These are phyloP conservation scores for Bremia lactucae DNA, from an alignment of 352 stramenopile genomes.

Conservation along the genomic window DNA sequence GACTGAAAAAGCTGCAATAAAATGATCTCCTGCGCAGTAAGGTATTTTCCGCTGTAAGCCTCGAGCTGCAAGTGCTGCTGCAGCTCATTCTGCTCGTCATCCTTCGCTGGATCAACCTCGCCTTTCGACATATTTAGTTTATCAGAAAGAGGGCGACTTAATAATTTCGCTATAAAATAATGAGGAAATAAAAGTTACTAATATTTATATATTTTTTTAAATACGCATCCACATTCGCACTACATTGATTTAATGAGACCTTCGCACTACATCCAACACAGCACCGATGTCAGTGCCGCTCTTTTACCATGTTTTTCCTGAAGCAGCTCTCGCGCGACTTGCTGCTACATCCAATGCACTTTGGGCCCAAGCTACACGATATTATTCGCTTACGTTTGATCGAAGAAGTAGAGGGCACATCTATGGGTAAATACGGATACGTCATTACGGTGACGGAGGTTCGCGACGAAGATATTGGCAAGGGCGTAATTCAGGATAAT, in stretches of 20 bases:
- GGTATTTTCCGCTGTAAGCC: constrained; percentile 54
- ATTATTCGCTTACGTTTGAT: constrained; percentile 94
- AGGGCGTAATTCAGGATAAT: constrained; percentile 96
- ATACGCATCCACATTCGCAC: too few species aligned
- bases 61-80: constrained; percentile 72
- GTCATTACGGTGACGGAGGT: constrained; percentile 96
- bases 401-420: constrained; percentile 93
- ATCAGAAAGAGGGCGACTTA: too few species aligned
- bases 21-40: constrained; percentile 70
- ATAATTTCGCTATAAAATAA: too few species aligned
- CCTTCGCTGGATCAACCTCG: constrained; percentile 19
- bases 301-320: constrained; percentile 86
- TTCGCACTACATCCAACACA: too few species aligned
- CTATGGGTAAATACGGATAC: constrained; percentile 93
- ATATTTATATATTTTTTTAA: too few species aligned
- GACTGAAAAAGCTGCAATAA: constrained; percentile 56
- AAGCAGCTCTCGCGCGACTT: constrained; percentile 88
- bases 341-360: constrained; percentile 92
- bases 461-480: constrained; percentile 92
- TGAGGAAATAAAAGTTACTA: neutral
- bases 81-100: constrained; percentile 47
- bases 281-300: too few species aligned
- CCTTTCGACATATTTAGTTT: neutral
- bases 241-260: too few species aligned
- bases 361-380: constrained; percentile 91